Conservation (phyloP, 192 early-diverging fungal genomes). For the Coemansia sp. region DNA sequence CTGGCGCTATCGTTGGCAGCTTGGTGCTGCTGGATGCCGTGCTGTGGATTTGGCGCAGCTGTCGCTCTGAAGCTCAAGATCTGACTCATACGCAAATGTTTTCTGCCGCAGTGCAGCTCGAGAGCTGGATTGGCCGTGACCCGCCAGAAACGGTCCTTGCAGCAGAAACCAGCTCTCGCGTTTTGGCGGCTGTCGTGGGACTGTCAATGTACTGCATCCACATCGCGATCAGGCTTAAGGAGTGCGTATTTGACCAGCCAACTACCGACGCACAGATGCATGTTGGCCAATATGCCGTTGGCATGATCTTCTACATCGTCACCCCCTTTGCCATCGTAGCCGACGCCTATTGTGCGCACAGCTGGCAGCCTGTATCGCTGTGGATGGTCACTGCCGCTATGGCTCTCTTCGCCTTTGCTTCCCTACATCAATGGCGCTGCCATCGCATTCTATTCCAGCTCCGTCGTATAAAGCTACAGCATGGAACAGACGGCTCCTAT, state of each 20-base stretch:
- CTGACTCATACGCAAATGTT: background rate
- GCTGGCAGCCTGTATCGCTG: slow-evolving; percentile 6
- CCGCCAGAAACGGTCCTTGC: background rate
- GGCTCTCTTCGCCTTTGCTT: slow-evolving; percentile 55
- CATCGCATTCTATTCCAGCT: slow-evolving; percentile 66
- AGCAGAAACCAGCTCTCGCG: background rate
- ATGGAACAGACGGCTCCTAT: slow-evolving; percentile 28
- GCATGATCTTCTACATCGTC: slow-evolving; percentile 61
- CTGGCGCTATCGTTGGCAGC: slow-evolving; percentile 15
- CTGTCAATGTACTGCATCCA: slow-evolving; percentile 35
- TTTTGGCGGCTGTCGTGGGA: slow-evolving; percentile 4
- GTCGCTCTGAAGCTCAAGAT: background rate
- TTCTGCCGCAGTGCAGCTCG: background rate
- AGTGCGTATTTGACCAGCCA: slow-evolving; percentile 35
- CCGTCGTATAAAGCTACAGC: slow-evolving; percentile 23
- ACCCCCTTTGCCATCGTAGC: slow-evolving; percentile 33
- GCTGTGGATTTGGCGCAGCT: background rate
- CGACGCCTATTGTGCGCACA: slow-evolving; percentile 15
- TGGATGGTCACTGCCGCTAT: slow-evolving; percentile 25
- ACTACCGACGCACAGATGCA: slow-evolving; percentile 52
- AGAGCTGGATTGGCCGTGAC: background rate
- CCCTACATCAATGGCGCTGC: slow-evolving; percentile 62
- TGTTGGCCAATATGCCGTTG: slow-evolving; percentile 60
- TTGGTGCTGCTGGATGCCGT: slow-evolving; percentile 21
- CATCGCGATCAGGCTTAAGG: slow-evolving; percentile 31